Evolutionary conservation across 2,329 filamentous ascomycete genomes (phyloP).

Genomic region (Aureobasidium sp.): DNA sequence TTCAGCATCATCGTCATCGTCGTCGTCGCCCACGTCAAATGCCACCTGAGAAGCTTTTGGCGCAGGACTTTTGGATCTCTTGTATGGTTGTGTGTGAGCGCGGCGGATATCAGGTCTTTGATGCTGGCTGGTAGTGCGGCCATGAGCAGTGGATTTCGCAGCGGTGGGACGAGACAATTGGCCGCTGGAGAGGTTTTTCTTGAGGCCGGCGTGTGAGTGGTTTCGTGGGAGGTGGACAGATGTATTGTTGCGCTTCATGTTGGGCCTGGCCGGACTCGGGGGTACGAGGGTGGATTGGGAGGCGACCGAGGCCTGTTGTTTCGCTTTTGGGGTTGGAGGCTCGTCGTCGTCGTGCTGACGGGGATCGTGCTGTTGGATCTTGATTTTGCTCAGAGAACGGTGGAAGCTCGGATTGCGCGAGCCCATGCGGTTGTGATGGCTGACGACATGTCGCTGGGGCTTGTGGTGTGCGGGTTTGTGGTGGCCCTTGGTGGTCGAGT

Average conservation of each 20-base stretch:
- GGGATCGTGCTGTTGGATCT: slow-evolving; percentile 23
- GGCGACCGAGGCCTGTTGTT: background rate
- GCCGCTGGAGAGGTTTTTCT: slow-evolving; percentile 32
- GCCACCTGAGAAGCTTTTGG: slow-evolving; percentile 34
- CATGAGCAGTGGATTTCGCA: slow-evolving; percentile 29
- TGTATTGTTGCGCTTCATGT: slow-evolving; percentile 38
- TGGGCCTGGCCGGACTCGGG: slow-evolving; percentile 26
- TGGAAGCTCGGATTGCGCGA: slow-evolving; percentile 34
- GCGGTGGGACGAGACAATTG: slow-evolving; percentile 33
- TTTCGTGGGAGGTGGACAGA: slow-evolving; percentile 32
- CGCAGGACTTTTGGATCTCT: slow-evolving; percentile 21
- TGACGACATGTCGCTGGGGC: slow-evolving; percentile 35
- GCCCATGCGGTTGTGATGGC: slow-evolving; percentile 28
- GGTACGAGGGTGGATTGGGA: slow-evolving; percentile 19
- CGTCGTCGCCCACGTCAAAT: slow-evolving; percentile 31
- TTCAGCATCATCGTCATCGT: slow-evolving; percentile 22
- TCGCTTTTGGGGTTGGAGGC: slow-evolving; percentile 10
- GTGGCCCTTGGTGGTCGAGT: background rate
- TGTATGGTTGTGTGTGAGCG: slow-evolving; percentile 22
- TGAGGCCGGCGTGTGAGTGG: slow-evolving; percentile 28
- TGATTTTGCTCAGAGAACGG: slow-evolving; percentile 38
- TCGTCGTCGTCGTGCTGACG: slow-evolving; percentile 22
- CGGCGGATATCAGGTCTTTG: slow-evolving; percentile 20
- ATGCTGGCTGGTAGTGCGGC: slow-evolving; percentile 14
- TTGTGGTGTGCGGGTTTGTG: slow-evolving; percentile 25